Conservation (phyloP, 2,329 filamentous ascomycete species). For the Venturia pyrina region DNA sequence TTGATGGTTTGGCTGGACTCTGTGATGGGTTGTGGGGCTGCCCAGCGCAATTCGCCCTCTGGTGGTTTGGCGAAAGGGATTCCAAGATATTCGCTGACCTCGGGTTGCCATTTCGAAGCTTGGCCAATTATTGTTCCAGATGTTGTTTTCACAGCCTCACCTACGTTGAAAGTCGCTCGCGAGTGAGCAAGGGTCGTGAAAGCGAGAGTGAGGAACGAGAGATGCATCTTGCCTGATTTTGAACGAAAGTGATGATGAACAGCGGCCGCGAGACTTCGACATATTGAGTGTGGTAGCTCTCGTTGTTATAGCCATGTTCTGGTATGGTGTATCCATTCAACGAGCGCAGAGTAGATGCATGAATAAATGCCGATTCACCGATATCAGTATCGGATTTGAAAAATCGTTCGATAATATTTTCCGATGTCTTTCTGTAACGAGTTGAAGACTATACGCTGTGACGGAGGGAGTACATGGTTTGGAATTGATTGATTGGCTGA, state of each 20-base stretch:
- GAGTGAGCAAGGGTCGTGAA: neutral
- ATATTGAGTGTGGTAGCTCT: neutral
- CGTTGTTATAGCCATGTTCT: neutral
- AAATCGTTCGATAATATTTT: neutral
- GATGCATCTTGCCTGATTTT: neutral
- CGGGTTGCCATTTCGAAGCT: conserved; percentile 10
- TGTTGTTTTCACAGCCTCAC: conserved; percentile 14
- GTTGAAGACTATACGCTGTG: neutral
- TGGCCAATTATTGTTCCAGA: conserved; percentile 15
- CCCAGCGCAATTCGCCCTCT: conserved; percentile 5
- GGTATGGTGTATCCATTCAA: neutral
- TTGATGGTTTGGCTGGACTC: conserved; percentile 9
- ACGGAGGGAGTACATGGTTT: neutral
- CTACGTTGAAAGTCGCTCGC: neutral
- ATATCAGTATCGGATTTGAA: neutral
- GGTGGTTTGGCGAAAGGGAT: conserved; percentile 8
- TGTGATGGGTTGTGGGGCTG: conserved; percentile 17
- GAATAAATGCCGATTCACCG: neutral
- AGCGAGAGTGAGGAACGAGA: conserved; percentile 1
- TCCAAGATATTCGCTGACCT: conserved; percentile 15
- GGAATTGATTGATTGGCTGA: neutral
- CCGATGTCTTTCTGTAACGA: neutral
- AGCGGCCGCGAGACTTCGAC: neutral
- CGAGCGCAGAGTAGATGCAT: neutral
- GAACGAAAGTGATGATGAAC: neutral